phyloP scores from a whole-genome alignment of 2,329 filamentous ascomycete genomes.

The Cercospora sesami region DNA sequence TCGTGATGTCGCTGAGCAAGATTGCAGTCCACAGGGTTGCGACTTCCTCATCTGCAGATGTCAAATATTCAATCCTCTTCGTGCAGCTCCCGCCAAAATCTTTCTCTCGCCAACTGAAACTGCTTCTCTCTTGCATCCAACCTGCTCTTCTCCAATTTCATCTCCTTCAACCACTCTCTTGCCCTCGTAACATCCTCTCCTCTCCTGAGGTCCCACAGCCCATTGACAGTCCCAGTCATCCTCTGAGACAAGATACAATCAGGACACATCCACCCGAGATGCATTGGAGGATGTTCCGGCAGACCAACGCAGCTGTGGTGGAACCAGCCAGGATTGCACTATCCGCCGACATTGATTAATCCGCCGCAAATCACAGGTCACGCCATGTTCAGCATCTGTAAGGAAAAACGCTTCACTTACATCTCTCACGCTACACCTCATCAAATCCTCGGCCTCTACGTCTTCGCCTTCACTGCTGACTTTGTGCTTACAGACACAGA shows the following conservation, averaged over 20 bases:
- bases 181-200: not conserved
- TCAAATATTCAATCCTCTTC: not conserved
- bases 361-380: too few relatives aligned
- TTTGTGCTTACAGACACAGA: constrained; percentile 10
- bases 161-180: constrained; percentile 12
- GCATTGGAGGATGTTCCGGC: constrained; percentile 18
- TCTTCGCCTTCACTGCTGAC: not conserved
- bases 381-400: not conserved
- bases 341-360: not conserved
- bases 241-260: constrained; percentile 2
- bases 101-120: not conserved
- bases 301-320: constrained; percentile 22
- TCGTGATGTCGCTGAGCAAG: not conserved
- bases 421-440: constrained; percentile 19
- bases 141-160: not conserved
- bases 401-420: constrained; percentile 4
- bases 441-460: constrained; percentile 13
- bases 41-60: not conserved
- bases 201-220: constrained; percentile 8
- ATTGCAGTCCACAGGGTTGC: not conserved
- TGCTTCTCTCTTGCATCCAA: not conserved
- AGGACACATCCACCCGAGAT: constrained; percentile 23
- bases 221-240: not conserved
- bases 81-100: not conserved
- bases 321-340: constrained; percentile 22